Base-by-base conservation (phyloP, 441 rosid species). In the Pelargonium cotyledonis region DNA sequence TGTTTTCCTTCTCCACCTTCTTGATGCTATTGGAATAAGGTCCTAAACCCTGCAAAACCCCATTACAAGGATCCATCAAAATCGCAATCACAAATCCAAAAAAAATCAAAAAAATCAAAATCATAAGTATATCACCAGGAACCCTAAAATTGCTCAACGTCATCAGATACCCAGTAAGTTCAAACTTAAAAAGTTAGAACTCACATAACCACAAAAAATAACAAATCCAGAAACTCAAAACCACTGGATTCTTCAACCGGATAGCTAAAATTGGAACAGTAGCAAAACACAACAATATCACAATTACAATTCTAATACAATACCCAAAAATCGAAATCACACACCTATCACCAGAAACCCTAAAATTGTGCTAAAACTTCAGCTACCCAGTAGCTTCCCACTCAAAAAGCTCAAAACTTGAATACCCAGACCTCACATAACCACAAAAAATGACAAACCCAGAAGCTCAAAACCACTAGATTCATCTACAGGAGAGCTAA, bases 1-100 rank as follows among this genome's bases (percentile, higher is more conserved):
- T 94, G 53, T 91, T 94, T 77, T 88, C 98, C 80, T 94, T 94
- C 75, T 91, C 98, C 1, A 60, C 96, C 76, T 88, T 91, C 91
- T 91, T 94, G 44, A 91, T 91, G 71, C 89, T 83, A 15, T 77
- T 80, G 3, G 98, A 87, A 76, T 94, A 94, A 11, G 98, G 98
- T 67, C 97, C 98, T 75, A 91, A 81, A 11, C 99, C 97, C 99
- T 94, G 73, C 81, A 67, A 8, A 66, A 49, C n/a, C 55, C 47
- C 51, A 49, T 14, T 8, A n/a, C 58, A 41, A 9, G 29, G 3
- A 46, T 0, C 38, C 58, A 51, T 14, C 58, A 51, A 51, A 51
- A 3, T 6, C 19, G 15, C 58, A 6, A n/a, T 6, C 4, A 6
- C 21, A 51, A 51, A 51, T 51, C 58, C 19, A 16, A 51, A 51